These are phyloP conservation scores for Ogataea paraovalis DNA, from an alignment of 805 yeast genomes.

Conservation along the genomic window DNA sequence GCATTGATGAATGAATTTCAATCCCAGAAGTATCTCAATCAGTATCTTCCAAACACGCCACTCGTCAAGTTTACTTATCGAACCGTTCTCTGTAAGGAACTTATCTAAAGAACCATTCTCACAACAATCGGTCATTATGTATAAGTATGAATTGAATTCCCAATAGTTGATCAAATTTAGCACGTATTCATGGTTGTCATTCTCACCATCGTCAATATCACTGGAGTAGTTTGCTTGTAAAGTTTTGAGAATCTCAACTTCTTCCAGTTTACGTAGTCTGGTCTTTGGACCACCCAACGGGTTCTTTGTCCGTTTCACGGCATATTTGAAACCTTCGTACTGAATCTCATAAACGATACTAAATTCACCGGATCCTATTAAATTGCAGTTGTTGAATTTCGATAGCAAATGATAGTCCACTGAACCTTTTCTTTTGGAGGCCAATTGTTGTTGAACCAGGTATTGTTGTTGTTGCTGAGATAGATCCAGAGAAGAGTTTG, in stretches of 20 bases:
- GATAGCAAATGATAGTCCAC: constrained; percentile 43
- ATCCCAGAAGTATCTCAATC: constrained; percentile 75
- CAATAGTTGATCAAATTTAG: constrained; percentile 79
- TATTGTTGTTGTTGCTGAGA: constrained; percentile 12
- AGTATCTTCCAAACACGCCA: constrained; percentile 97
- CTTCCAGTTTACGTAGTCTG: constrained; percentile 61
- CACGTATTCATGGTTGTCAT: constrained; percentile 66
- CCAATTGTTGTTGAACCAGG: constrained; percentile 3
- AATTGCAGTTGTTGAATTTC: constrained; percentile 60
- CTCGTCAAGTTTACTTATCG: constrained; percentile 78
- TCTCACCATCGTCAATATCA: constrained; percentile 19
- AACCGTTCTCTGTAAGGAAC: constrained; percentile 74
- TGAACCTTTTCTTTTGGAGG: constrained; percentile 13
- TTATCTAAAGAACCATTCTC: constrained; percentile 85
- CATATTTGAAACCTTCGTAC: constrained; percentile 65
- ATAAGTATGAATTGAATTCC: constrained; percentile 72
- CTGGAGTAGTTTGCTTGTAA: constrained; percentile 36
- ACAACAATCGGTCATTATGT: constrained; percentile 92
- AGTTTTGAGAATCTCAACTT: constrained; percentile 62
- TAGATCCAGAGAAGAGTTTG: not conserved
- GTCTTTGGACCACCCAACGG: constrained; percentile 57
- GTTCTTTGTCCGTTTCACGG: constrained; percentile 81
- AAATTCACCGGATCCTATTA: constrained; percentile 84
- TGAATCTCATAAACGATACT: constrained; percentile 82
- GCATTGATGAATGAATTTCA: constrained; percentile 74